Evolutionary conservation across 805 yeast genomes (phyloP), one percentile per base, ranked within the genome.

Genomic region (Yamadazyma tumulicola): DNA sequence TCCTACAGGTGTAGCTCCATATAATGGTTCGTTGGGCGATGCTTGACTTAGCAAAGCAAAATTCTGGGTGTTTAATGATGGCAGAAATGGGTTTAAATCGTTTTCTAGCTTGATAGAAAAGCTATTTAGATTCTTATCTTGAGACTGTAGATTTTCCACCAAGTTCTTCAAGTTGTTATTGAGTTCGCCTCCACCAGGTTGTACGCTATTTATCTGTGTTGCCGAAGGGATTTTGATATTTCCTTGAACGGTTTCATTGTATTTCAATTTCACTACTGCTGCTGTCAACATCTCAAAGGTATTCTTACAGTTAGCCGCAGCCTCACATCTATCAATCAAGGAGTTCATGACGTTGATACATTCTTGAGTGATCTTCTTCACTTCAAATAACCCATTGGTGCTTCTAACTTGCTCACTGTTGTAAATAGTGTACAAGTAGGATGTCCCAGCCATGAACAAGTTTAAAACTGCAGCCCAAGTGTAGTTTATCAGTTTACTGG

Each of bases 381-480:
- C 65, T 14, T 55, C 76, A 15, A 67, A 64, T 14, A 76, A 45
- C 1, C 71, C 54, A 13, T 77, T 68, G 5, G 60, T 59, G 5
- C 57, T 51, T 15, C 81, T 55, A 2, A 73, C 75, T 30, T 69
- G 72, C n/a, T 67, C 67, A 23, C 85, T 75, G 53, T 82, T 82
- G 54, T 84, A 87, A 10, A 86, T 67, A 1, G 88, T 74, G 52
- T 84, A 87, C 28, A 88, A 63, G 47, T 78, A 87, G 1, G 95
- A 82, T 18, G 91, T 82, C 1, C 95, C 94, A 0, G 95, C 89
- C 83, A 85, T 81, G 53, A 86, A 86, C 35, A 86, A 64, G 52
- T 86, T 87, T 55, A 87, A 95, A 3, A 86, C 89, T 0, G 94
- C 93, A 2, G 88, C 89, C 96, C 96, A 88, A 0, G 96, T 85